phyloP scores from a whole-genome alignment of 2,329 filamentous ascomycete species.

The Ascochyta fabae region DNA sequence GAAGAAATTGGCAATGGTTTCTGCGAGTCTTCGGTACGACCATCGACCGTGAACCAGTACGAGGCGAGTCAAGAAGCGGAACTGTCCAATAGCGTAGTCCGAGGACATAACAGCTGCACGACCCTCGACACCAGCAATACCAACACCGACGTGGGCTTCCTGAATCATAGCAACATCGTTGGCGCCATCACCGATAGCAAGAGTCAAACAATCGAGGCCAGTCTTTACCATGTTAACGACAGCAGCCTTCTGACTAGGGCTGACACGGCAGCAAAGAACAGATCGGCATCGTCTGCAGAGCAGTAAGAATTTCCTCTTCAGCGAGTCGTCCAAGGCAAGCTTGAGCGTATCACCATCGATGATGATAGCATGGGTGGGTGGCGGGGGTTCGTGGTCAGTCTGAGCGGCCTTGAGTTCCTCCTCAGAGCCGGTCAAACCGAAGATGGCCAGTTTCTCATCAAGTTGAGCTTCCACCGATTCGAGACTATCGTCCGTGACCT shows the following conservation, averaged over 20 bases:
- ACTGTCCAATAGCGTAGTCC: slow-evolving; percentile 89
- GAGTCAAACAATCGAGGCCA: slow-evolving; percentile 92
- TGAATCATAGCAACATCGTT: slow-evolving; percentile 96
- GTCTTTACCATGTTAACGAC: slow-evolving; percentile 95
- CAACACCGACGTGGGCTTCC: slow-evolving; percentile 85
- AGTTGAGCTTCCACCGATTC: slow-evolving; percentile 72
- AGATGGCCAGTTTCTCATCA: slow-evolving; percentile 73
- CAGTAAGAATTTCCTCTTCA: slow-evolving; percentile 92
- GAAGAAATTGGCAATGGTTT: slow-evolving; percentile 98
- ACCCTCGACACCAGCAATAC: slow-evolving; percentile 86
- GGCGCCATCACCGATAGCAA: slow-evolving; percentile 87
- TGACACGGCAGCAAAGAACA: slow-evolving; percentile 96
- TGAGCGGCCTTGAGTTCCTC: slow-evolving; percentile 81
- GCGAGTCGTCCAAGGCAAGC: slow-evolving; percentile 78
- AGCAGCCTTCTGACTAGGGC: slow-evolving; percentile 95
- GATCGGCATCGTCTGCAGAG: slow-evolving; percentile 97
- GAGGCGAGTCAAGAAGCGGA: slow-evolving; percentile 80
- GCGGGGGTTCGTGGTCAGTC: slow-evolving; percentile 83
- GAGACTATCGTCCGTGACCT: slow-evolving; percentile 76
- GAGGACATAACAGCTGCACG: slow-evolving; percentile 84
- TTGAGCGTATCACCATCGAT: slow-evolving; percentile 95
- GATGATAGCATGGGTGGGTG: slow-evolving; percentile 87
- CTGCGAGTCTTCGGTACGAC: slow-evolving; percentile 93
- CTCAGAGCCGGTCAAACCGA: slow-evolving; percentile 82
- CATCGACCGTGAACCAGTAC: slow-evolving; percentile 82